These are phyloP conservation scores for Solanum tacnaense DNA, from an alignment of 257 asterid genomes.

Conservation along the genomic window DNA sequence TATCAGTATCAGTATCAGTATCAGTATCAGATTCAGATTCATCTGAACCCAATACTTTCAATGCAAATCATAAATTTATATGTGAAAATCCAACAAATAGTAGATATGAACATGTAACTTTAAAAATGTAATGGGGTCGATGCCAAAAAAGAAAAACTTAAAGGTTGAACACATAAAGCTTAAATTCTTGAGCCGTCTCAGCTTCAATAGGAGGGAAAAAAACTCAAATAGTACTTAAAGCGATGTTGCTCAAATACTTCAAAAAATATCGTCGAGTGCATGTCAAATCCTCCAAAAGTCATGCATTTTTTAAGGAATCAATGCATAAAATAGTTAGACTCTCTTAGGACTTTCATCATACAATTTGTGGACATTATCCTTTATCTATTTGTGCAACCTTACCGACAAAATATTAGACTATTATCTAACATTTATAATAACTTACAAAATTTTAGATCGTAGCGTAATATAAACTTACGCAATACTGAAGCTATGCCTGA, in stretches of 20 bases:
- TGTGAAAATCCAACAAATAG: not conserved
- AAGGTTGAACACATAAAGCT: not conserved
- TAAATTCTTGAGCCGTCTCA: not conserved
- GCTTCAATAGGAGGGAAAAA: not conserved
- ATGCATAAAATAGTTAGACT: not conserved
- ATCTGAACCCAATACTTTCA: not conserved
- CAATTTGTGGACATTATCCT: not conserved
- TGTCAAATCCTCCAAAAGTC: not conserved
- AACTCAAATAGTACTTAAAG: not conserved
- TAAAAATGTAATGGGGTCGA: not conserved
- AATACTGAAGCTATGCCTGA: slow-evolving; percentile 27
- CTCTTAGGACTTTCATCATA: not conserved
- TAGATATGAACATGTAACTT: not conserved
- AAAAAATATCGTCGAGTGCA: not conserved
- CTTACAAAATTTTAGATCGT: not conserved
- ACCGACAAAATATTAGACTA: not conserved
- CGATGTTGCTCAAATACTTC: not conserved
- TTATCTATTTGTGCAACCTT: not conserved
- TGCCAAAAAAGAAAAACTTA: not conserved
- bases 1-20: not conserved
- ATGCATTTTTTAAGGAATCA: not conserved
- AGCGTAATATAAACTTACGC: slow-evolving; percentile 13
- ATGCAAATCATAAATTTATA: not conserved
- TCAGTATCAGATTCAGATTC: not conserved
- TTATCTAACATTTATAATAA: not conserved